Evolutionary conservation across 2,329 filamentous ascomycete species (phyloP).

Genomic region (Penicillium sp.): DNA sequence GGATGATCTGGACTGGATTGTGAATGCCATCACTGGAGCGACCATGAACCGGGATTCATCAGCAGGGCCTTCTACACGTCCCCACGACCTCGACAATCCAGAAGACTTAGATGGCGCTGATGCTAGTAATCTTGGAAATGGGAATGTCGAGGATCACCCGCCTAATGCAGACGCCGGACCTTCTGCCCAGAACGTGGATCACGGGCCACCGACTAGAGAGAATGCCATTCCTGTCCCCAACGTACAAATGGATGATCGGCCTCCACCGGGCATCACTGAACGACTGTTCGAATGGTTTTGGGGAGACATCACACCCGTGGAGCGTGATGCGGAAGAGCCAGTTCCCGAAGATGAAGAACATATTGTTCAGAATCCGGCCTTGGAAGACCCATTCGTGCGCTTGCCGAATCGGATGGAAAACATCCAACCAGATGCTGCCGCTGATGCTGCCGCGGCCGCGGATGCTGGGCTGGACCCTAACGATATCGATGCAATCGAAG

Average conservation of each 20-base stretch:
- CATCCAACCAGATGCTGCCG: constrained; percentile 5
- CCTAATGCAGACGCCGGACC: background rate
- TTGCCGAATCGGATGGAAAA: constrained; percentile 33
- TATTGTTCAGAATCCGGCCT: constrained; percentile 50
- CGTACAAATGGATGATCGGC: constrained; percentile 7
- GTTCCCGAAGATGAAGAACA: constrained; percentile 50
- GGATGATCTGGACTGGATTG: constrained; percentile 53
- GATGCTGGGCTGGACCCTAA: constrained; percentile 58
- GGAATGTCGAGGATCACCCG: background rate
- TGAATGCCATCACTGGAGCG: constrained; percentile 44
- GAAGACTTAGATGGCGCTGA: background rate
- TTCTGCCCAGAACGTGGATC: background rate
- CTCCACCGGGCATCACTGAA: constrained; percentile 19
- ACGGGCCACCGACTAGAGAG: background rate
- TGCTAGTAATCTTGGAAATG: background rate
- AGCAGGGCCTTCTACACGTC: constrained; percentile 2
- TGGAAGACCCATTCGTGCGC: constrained; percentile 54
- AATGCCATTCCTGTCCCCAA: background rate
- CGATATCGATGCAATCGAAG: constrained; percentile 49
- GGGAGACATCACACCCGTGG: constrained; percentile 32
- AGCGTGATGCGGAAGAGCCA: constrained; percentile 30
- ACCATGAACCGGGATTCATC: background rate
- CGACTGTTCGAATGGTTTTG: constrained; percentile 39
- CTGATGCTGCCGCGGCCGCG: constrained; percentile 27
- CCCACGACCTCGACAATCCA: background rate